phyloP scores from a whole-genome alignment of 2,329 filamentous ascomycete genomes.

The Iodosphaeria phyllophila region DNA sequence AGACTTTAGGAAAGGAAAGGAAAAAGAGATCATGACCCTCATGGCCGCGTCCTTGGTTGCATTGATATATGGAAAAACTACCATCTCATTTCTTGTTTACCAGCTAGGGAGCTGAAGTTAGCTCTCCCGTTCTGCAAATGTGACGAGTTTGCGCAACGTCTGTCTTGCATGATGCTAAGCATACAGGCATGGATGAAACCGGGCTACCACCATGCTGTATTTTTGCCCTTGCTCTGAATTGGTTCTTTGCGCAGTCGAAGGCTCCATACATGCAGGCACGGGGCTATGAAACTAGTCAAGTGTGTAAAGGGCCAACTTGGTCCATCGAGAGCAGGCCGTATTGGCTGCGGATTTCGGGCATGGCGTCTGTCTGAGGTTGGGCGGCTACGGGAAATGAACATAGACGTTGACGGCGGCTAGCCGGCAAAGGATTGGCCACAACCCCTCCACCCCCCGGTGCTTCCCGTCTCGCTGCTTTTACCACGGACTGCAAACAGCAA shows the following conservation, averaged over 20 bases:
- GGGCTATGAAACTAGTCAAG: slow-evolving; percentile 29
- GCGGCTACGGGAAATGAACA: slow-evolving; percentile 21
- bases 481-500: no score
- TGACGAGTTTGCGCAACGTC: slow-evolving; percentile 1
- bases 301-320: slow-evolving; percentile 27
- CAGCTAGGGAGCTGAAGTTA: background rate
- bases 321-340: slow-evolving; percentile 23
- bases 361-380: slow-evolving; percentile 28
- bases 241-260: slow-evolving; percentile 13
- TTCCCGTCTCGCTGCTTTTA: no score
- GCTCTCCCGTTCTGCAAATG: background rate
- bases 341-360: slow-evolving; percentile 26
- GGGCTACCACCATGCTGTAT: slow-evolving; percentile 12
- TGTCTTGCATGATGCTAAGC: slow-evolving; percentile 4
- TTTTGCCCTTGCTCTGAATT: no score
- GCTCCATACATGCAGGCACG: slow-evolving; percentile 13
- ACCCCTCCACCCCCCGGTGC: no score
- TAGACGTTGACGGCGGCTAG: slow-evolving; percentile 16
- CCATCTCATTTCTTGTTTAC: background rate
- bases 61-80: no score
- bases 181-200: slow-evolving; percentile 17
- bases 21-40: no score
- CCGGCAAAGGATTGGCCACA: no score
- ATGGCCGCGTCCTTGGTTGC: no score
- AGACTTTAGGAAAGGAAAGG: no score